These are phyloP conservation scores for Gracilaria gracilis DNA, from an alignment of 23 red algal species.

Conservation along the genomic window DNA sequence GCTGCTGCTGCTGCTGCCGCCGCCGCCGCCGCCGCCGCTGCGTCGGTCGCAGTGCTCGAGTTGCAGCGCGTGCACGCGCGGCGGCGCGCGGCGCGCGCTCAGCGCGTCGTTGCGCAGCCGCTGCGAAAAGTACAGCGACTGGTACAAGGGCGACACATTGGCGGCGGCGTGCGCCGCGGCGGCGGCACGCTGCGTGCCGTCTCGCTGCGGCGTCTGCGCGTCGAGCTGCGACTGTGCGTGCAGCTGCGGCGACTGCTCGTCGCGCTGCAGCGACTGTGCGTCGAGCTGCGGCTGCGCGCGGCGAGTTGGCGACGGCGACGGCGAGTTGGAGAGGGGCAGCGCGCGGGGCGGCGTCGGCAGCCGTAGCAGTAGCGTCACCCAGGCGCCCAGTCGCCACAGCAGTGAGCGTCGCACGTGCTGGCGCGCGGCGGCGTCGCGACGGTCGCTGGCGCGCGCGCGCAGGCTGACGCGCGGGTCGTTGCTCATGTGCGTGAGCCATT, in stretches of 20 bases:
- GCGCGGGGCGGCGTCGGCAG: no score
- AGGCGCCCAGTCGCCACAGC: no score
- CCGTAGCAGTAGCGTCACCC: no score
- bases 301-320: no score
- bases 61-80: background rate
- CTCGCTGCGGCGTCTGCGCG: no score
- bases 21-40: background rate
- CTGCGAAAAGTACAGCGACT: conserved; percentile 29
- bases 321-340: no score
- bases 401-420: background rate
- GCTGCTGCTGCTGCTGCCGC: background rate
- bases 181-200: no score
- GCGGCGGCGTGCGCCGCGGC: background rate
- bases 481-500: conserved; percentile 9
- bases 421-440: background rate
- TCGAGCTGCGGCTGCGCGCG: no score
- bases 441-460: background rate
- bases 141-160: background rate
- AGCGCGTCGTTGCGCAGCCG: background rate
- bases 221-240: no score
- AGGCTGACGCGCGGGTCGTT: background rate
- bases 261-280: no score
- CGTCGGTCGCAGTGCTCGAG: no score
- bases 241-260: no score
- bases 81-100: background rate